Evolutionary conservation across 495 filamentous ascomycete genomes (phyloP).

Genomic region (Aspergillus baeticus): DNA sequence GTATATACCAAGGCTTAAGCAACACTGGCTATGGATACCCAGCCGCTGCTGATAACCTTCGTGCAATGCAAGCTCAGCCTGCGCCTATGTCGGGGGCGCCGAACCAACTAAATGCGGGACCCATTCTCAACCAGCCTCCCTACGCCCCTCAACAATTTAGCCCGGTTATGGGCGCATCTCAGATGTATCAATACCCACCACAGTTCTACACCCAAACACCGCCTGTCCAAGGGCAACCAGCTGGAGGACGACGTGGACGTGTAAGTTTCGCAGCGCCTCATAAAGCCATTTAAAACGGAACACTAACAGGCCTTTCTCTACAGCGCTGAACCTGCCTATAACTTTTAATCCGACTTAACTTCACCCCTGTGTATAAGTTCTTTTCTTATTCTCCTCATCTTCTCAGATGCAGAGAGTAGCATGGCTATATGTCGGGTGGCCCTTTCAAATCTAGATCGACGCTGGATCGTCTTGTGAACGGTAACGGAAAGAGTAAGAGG

Average conservation of each 20-base stretch:
- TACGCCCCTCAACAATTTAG: conserved; percentile 49
- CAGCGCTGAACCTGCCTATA: conserved; percentile 35
- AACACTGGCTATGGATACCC: conserved; percentile 42
- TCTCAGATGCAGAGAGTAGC: conserved; percentile 29
- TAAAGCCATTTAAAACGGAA: background rate
- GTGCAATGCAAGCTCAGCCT: conserved; percentile 38
- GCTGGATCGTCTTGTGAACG: conserved; percentile 47
- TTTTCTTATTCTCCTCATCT: conserved; percentile 23
- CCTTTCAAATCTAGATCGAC: conserved; percentile 36
- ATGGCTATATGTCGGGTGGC: conserved; percentile 37
- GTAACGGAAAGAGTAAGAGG: conserved; percentile 22
- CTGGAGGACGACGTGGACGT: conserved; percentile 51
- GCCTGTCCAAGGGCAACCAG: conserved; percentile 42
- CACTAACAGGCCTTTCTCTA: conserved; percentile 12
- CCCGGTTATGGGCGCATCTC: conserved; percentile 43
- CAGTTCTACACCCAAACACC: conserved; percentile 50
- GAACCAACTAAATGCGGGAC: conserved; percentile 37
- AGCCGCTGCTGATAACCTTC: conserved; percentile 40
- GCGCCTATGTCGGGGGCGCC: conserved; percentile 32
- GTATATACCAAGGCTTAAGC: conserved; percentile 41
- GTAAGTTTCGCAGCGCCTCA: conserved; percentile 29
- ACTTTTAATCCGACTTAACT: conserved; percentile 32
- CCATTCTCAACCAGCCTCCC: conserved; percentile 43
- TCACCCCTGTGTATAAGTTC: conserved; percentile 45
- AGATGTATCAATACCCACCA: conserved; percentile 55